Percentiles rank a stretch among this genome's conserved stretches.
phyloP scores from a whole-genome alignment of 83 land plant genomes.

The Isoetes engelmannii region DNA sequence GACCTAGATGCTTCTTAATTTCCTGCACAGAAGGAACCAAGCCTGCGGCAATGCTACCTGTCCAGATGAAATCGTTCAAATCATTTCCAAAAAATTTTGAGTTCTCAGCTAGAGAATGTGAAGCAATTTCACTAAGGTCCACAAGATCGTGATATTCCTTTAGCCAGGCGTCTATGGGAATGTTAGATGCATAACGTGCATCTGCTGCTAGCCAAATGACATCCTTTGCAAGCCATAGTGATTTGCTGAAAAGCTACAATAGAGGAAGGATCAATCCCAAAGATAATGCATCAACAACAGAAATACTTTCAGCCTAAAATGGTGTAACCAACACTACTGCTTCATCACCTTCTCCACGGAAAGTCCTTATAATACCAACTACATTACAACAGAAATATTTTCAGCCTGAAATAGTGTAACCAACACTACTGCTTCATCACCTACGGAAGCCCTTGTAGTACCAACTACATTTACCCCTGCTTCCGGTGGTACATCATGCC shows the following conservation, averaged over 20 bases:
- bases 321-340: slow-evolving; percentile 87
- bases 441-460: slow-evolving; percentile 79
- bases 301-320: slow-evolving; percentile 37
- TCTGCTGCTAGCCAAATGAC: slow-evolving; percentile 88
- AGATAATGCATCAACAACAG: slow-evolving; percentile 45
- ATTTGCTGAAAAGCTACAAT: slow-evolving; percentile 49
- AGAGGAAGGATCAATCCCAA: slow-evolving; percentile 68
- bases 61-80: slow-evolving; percentile 51
- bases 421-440: not conserved
- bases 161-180: slow-evolving; percentile 78
- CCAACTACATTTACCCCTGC: slow-evolving; percentile 71
- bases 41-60: slow-evolving; percentile 92
- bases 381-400: slow-evolving; percentile 31
- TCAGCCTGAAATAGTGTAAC: slow-evolving; percentile 2
- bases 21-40: slow-evolving; percentile 51
- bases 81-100: too few relatives aligned
- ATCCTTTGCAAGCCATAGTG: slow-evolving; percentile 89
- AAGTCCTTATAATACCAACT: slow-evolving; percentile 85
- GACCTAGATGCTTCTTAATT: slow-evolving; percentile 12
- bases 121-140: slow-evolving; percentile 2
- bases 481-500: not conserved
- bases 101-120: too few relatives aligned
- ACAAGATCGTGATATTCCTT: slow-evolving; percentile 59
- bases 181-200: slow-evolving; percentile 55
- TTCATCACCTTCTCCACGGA: slow-evolving; percentile 90